A percentile compares a stretch with the other conserved stretches of the same genome.
Evolutionary conservation across 2,329 filamentous ascomycete species (phyloP).

Genomic region (Aotearoamyces nothofagi): DNA sequence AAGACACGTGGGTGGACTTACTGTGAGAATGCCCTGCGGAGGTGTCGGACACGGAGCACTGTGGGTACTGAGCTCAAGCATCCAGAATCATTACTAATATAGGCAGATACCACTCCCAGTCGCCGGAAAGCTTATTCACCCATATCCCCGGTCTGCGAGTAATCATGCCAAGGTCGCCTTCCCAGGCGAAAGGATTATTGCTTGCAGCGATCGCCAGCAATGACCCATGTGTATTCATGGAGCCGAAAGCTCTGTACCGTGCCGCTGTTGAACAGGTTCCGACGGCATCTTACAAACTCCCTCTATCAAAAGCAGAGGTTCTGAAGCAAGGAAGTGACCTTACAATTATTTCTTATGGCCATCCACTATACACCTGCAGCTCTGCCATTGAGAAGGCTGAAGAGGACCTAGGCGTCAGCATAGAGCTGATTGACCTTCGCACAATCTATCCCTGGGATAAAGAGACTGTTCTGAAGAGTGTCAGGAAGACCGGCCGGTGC

Average conservation of each 20-base stretch:
- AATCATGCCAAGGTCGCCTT: slow-evolving; percentile 53
- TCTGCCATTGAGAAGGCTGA: slow-evolving; percentile 51
- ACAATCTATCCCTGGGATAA: slow-evolving; percentile 64
- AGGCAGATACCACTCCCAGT: slow-evolving; percentile 51
- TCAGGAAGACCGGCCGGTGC: slow-evolving; percentile 53
- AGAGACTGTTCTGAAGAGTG: slow-evolving; percentile 47
- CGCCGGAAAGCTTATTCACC: slow-evolving; percentile 55
- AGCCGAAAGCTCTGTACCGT: slow-evolving; percentile 60
- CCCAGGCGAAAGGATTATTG: slow-evolving; percentile 57
- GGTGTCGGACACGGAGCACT: slow-evolving; percentile 59
- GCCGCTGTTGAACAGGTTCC: slow-evolving; percentile 62
- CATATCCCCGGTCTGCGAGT: slow-evolving; percentile 57
- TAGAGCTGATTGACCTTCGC: slow-evolving; percentile 56
- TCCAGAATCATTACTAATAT: neutral
- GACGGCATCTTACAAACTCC: slow-evolving; percentile 48
- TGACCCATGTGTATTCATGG: slow-evolving; percentile 62
- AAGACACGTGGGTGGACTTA: slow-evolving; percentile 44
- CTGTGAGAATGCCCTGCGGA: slow-evolving; percentile 57
- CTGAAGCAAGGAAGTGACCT: slow-evolving; percentile 50
- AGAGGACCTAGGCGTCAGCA: slow-evolving; percentile 46
- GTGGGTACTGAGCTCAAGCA: slow-evolving; percentile 21
- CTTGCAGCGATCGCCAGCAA: slow-evolving; percentile 45
- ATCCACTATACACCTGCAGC: slow-evolving; percentile 53
- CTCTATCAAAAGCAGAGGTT: slow-evolving; percentile 53
- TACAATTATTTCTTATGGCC: slow-evolving; percentile 56